Conservation (phyloP, 2,329 filamentous ascomycete genomes). For the Zalaria obscura region DNA sequence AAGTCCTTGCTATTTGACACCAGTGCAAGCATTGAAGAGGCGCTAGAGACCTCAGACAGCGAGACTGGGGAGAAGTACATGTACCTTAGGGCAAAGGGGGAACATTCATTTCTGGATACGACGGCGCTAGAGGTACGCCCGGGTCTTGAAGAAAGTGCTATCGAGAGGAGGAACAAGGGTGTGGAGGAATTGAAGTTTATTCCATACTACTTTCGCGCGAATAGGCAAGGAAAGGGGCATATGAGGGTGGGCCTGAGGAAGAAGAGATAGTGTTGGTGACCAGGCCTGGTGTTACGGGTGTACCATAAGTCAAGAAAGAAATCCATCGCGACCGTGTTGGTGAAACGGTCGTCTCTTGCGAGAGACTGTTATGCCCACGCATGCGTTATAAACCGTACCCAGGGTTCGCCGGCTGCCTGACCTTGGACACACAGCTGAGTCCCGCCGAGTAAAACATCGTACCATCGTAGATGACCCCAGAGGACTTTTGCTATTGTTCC, state of each 20-base stretch:
- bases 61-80: background rate
- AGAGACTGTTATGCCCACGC: too few relatives aligned
- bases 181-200: conserved; percentile 32
- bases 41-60: background rate
- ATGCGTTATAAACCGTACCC: too few relatives aligned
- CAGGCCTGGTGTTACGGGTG: too few relatives aligned
- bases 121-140: background rate
- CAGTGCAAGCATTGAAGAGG: background rate
- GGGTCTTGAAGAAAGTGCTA: background rate
- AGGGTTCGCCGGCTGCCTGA: too few relatives aligned
- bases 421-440: too few relatives aligned
- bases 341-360: too few relatives aligned
- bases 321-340: too few relatives aligned
- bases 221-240: conserved; percentile 38
- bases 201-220: conserved; percentile 42
- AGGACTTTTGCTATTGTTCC: too few relatives aligned
- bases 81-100: background rate
- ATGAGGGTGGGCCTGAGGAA: conserved; percentile 31
- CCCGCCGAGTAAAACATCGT: too few relatives aligned
- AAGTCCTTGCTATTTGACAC: conserved; percentile 13
- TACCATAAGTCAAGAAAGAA: too few relatives aligned
- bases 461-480: too few relatives aligned
- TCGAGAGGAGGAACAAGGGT: background rate
- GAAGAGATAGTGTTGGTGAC: background rate
- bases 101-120: background rate